Conservation (phyloP, 2,329 filamentous ascomycete genomes). For the Stenocarpella maydis region DNA sequence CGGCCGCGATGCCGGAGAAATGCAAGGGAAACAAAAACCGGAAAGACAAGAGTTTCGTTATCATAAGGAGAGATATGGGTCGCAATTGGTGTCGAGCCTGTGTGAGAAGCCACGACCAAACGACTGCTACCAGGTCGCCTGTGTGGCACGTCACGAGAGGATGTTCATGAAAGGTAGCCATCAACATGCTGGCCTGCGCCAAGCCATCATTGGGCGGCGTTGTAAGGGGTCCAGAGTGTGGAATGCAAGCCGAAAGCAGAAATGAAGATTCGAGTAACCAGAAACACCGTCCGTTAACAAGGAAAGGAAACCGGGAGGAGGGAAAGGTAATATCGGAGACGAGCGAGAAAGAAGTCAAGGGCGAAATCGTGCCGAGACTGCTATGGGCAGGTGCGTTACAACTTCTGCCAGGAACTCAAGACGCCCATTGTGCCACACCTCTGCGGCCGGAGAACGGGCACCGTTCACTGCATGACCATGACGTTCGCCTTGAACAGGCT, state of each 20-base stretch:
- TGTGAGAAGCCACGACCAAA: background rate
- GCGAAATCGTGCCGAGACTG: background rate
- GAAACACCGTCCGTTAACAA: background rate
- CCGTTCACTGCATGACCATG: constrained; percentile 54
- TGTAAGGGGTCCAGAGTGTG: background rate
- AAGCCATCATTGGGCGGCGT: background rate
- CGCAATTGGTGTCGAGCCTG: background rate
- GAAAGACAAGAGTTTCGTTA: background rate
- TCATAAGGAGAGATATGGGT: background rate
- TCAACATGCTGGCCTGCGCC: background rate
- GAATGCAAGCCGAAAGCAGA: background rate
- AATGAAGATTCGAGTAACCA: background rate
- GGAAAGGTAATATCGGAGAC: background rate
- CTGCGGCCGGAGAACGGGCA: no score
- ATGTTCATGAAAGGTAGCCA: background rate
- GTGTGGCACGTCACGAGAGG: background rate
- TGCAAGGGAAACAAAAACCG: background rate
- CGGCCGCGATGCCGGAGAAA: background rate
- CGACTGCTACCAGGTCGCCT: background rate
- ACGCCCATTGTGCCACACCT: background rate
- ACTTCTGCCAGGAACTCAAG: background rate
- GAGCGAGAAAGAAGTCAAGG: background rate
- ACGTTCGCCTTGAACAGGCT: constrained; percentile 57
- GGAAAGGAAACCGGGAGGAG: background rate
- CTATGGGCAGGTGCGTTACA: background rate